Conservation (phyloP, 305 asterid genomes). For the Fraxinus paxiana region DNA sequence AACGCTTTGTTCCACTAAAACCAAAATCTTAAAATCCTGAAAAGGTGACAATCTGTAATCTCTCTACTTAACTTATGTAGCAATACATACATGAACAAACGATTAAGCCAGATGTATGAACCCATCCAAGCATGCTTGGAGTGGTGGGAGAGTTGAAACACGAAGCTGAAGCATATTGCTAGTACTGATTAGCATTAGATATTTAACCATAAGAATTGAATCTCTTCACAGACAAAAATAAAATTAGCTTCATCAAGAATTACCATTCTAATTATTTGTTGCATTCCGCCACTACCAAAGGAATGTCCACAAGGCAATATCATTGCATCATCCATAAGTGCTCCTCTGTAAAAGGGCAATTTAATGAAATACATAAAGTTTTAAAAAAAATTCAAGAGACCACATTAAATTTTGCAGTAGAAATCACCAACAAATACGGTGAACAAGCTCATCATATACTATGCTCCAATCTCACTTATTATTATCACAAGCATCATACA, state of each 20-base stretch:
- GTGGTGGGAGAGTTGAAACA: neutral
- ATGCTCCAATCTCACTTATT: neutral
- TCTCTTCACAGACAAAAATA: neutral
- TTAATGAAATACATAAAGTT: neutral
- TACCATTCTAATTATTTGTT: slow-evolving; percentile 66
- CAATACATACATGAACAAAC: neutral
- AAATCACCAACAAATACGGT: neutral
- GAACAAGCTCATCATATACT: neutral
- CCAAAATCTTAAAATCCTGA: neutral
- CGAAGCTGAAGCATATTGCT: slow-evolving; percentile 4
- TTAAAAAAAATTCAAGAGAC: neutral
- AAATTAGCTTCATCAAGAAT: slow-evolving; percentile 24
- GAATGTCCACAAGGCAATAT: slow-evolving; percentile 98
- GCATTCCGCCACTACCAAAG: slow-evolving; percentile 73
- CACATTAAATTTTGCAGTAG: neutral
- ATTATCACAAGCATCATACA: neutral
- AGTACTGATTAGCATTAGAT: slow-evolving; percentile 5
- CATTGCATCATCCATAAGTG: slow-evolving; percentile 94
- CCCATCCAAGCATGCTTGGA: neutral
- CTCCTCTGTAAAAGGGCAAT: slow-evolving; percentile 52
- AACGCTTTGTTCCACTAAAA: neutral
- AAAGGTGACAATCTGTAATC: neutral
- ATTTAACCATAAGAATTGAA: slow-evolving; percentile 7
- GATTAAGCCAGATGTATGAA: neutral
- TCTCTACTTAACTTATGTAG: neutral